phyloP scores from a whole-genome alignment of 306 rosid species.

The Lathyrus tuberosus region DNA sequence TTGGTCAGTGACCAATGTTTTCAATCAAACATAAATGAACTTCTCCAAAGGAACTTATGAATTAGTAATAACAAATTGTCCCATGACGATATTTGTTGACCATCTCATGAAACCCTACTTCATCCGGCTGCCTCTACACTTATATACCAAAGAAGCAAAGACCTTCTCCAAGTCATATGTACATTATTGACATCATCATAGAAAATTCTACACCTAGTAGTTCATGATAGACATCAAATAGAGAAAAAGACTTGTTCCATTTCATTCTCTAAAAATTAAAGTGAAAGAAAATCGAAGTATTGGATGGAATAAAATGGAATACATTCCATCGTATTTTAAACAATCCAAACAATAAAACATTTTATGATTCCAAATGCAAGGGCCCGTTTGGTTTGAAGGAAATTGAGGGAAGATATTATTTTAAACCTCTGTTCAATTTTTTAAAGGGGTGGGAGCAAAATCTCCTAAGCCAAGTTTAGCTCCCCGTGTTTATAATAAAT shows the following conservation, averaged over 20 bases:
- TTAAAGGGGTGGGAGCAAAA: not conserved
- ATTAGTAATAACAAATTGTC: conserved; percentile 1
- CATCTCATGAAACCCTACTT: conserved; percentile 25
- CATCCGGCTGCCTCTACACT: not conserved
- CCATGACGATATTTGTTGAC: not conserved
- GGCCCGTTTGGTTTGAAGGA: not conserved
- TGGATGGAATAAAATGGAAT: not conserved
- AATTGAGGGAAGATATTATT: not conserved
- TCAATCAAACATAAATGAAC: conserved; percentile 24
- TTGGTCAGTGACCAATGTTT: conserved; percentile 22
- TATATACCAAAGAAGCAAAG: conserved; percentile 6
- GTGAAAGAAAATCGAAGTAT: not conserved
- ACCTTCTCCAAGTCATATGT: not conserved
- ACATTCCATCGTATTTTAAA: not conserved
- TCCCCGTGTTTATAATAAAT: not conserved
- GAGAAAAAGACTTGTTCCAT: not conserved
- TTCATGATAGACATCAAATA: conserved; percentile 19
- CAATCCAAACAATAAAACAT: not conserved
- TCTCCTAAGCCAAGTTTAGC: not conserved
- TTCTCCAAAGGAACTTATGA: not conserved
- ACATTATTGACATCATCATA: not conserved
- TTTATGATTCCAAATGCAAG: not conserved
- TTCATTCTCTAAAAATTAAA: not conserved
- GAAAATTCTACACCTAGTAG: conserved; percentile 24
- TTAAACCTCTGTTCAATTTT: not conserved